A percentile compares a stretch with the other conserved stretches of the same genome.
Conservation (phyloP, 352 stramenopile genomes). For the Peronosclerospora sorghi region DNA sequence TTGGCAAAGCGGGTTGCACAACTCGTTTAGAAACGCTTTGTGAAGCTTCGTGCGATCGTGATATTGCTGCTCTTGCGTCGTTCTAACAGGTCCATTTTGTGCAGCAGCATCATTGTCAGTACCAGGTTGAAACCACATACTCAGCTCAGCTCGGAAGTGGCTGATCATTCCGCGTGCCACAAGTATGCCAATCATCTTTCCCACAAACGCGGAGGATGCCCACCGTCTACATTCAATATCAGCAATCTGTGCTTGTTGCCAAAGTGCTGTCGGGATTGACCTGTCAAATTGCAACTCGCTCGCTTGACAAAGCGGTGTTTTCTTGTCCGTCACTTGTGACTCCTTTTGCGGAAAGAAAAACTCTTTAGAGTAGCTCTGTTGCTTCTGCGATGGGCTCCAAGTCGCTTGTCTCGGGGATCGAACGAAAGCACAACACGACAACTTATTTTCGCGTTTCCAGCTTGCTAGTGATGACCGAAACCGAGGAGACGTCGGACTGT, state of each 20-base stretch:
- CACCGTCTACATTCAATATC: constrained; percentile 78
- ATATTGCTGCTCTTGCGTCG: constrained; percentile 5
- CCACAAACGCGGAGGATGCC: constrained; percentile 79
- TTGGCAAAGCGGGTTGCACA: constrained; percentile 58
- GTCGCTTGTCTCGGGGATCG: constrained; percentile 8
- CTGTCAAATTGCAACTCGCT: constrained; percentile 28
- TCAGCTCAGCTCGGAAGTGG: constrained; percentile 58
- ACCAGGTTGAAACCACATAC: constrained; percentile 30
- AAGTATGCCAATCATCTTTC: constrained; percentile 79
- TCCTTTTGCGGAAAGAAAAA: constrained; percentile 11
- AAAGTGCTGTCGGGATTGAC: constrained; percentile 30
- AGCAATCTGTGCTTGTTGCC: constrained; percentile 73
- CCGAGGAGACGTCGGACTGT: constrained; percentile 18
- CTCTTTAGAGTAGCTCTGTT: constrained; percentile 50
- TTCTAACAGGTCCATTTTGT: constrained; percentile 3
- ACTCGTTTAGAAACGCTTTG: constrained; percentile 53
- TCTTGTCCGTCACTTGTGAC: constrained; percentile 11
- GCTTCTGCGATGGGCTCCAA: constrained; percentile 33
- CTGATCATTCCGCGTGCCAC: constrained; percentile 80
- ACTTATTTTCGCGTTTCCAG: constrained; percentile 6
- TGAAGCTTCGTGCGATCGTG: constrained; percentile 32
- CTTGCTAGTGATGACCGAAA: constrained; percentile 19
- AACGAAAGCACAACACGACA: constrained; percentile 15
- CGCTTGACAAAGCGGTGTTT: constrained; percentile 13
- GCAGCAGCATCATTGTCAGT: constrained; percentile 9